These are phyloP conservation scores for Cymbidium sinense DNA, from an alignment of 106 monocot genomes.

Conservation along the genomic window DNA sequence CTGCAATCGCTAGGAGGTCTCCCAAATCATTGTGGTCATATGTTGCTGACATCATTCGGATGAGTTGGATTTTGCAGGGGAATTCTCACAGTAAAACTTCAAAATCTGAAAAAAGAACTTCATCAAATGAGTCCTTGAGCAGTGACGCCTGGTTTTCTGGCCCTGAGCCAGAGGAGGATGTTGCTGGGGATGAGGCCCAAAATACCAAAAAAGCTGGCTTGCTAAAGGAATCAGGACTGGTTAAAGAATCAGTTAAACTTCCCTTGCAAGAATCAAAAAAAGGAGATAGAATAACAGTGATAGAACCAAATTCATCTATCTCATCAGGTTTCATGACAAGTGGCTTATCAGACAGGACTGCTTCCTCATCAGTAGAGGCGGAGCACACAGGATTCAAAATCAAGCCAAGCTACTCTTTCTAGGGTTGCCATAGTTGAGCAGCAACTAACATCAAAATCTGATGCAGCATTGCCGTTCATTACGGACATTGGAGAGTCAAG, in stretches of 20 bases:
- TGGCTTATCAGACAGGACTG: background rate
- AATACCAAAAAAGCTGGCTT: conserved; percentile 11
- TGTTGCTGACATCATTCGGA: conserved; percentile 63
- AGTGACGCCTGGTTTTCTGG: conserved; percentile 84
- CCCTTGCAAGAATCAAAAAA: background rate
- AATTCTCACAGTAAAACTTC: conserved; percentile 23
- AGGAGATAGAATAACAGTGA: background rate
- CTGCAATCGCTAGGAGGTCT: conserved; percentile 37
- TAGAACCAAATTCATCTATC: background rate
- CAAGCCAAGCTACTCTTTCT: conserved; percentile 3
- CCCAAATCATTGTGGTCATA: conserved; percentile 67
- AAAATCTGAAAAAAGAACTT: conserved; percentile 44
- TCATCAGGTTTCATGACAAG: background rate
- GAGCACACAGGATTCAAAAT: background rate
- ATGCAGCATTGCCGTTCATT: background rate
- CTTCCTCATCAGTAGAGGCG: conserved; percentile 1
- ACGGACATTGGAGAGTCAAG: background rate
- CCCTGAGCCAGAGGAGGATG: conserved; percentile 42
- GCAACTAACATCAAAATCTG: background rate
- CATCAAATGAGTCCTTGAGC: conserved; percentile 57
- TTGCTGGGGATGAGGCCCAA: too few relatives aligned
- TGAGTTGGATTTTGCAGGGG: conserved; percentile 40
- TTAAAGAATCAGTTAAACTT: conserved; percentile 1
- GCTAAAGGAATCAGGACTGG: conserved; percentile 6
- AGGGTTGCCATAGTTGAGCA: background rate